Percentiles rank a stretch among this genome's conserved stretches.
Evolutionary conservation across 2,329 filamentous ascomycete genomes (phyloP).

Genomic region (Paecilomyces variotii): DNA sequence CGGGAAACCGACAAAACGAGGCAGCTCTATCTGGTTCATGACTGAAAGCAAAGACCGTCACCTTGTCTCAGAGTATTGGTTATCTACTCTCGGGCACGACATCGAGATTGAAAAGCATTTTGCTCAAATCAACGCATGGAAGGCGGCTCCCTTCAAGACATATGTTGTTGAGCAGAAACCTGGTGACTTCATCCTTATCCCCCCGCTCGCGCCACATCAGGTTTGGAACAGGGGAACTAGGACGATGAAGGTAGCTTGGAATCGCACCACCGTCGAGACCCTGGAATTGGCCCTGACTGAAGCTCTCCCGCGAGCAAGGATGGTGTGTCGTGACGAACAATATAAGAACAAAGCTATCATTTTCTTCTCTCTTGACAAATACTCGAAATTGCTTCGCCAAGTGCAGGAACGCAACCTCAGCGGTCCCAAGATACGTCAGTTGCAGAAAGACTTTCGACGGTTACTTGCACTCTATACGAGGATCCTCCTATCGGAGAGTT

Average conservation of each 20-base stretch:
- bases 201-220: slow-evolving; percentile 87
- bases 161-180: slow-evolving; percentile 85
- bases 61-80: slow-evolving; percentile 85
- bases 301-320: slow-evolving; percentile 75
- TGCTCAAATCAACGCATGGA: slow-evolving; percentile 91
- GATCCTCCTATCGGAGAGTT: slow-evolving; percentile 79
- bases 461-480: slow-evolving; percentile 71
- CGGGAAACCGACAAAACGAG: slow-evolving; percentile 64
- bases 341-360: slow-evolving; percentile 98
- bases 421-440: slow-evolving; percentile 53
- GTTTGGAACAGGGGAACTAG: slow-evolving; percentile 96
- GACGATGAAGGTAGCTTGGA: slow-evolving; percentile 98
- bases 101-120: slow-evolving; percentile 97
- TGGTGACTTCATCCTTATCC: slow-evolving; percentile 89
- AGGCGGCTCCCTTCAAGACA: slow-evolving; percentile 84
- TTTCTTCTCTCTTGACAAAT: slow-evolving; percentile 78
- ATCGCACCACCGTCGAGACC: slow-evolving; percentile 86
- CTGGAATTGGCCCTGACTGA: slow-evolving; percentile 78
- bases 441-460: slow-evolving; percentile 74
- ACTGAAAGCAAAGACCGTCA: slow-evolving; percentile 89
- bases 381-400: slow-evolving; percentile 52
- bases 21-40: slow-evolving; percentile 98
- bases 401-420: slow-evolving; percentile 44
- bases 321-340: slow-evolving; percentile 94
- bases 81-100: slow-evolving; percentile 87